These are phyloP conservation scores for Phascolomyces articulosus DNA, from an alignment of 371 early-diverging fungal genomes.

Conservation along the genomic window DNA sequence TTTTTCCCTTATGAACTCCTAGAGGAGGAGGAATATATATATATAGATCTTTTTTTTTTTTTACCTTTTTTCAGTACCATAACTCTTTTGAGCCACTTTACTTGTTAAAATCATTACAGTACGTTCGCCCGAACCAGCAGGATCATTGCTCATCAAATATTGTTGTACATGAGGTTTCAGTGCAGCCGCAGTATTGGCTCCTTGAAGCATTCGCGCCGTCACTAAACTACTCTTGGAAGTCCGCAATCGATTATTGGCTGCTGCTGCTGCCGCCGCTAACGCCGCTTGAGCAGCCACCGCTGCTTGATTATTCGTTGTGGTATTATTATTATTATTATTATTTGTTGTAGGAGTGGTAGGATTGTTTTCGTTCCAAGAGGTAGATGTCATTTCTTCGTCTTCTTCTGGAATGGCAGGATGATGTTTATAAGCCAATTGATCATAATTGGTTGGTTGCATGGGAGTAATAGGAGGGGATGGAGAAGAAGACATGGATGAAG, in stretches of 20 bases:
- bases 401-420: conserved; percentile 56
- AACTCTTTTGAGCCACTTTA: conserved; percentile 79
- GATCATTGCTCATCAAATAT: conserved; percentile 44
- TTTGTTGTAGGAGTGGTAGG: conserved; percentile 15
- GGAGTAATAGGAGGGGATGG: conserved; percentile 46
- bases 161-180: conserved; percentile 43
- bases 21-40: neutral
- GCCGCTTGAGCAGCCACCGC: conserved; percentile 3
- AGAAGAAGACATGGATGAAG: conserved; percentile 33
- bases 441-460: conserved; percentile 15
- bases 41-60: conserved; percentile 41
- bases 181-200: conserved; percentile 20
- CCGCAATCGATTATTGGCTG: conserved; percentile 11
- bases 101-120: conserved; percentile 71
- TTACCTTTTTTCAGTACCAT: conserved; percentile 79
- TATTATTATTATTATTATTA: conserved; percentile 15
- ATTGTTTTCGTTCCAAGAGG: conserved; percentile 4
- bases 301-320: conserved; percentile 12
- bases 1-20: too few species aligned
- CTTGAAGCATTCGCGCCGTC: conserved; percentile 35
- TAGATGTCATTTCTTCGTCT: conserved; percentile 40
- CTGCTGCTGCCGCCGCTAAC: conserved; percentile 19
- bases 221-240: conserved; percentile 24
- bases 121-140: conserved; percentile 58
- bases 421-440: conserved; percentile 12